Evolutionary conservation across 805 yeast species (phyloP), one percentile per base, ranked within the genome.

Genomic region (Hanseniaspora mollemarum): DNA sequence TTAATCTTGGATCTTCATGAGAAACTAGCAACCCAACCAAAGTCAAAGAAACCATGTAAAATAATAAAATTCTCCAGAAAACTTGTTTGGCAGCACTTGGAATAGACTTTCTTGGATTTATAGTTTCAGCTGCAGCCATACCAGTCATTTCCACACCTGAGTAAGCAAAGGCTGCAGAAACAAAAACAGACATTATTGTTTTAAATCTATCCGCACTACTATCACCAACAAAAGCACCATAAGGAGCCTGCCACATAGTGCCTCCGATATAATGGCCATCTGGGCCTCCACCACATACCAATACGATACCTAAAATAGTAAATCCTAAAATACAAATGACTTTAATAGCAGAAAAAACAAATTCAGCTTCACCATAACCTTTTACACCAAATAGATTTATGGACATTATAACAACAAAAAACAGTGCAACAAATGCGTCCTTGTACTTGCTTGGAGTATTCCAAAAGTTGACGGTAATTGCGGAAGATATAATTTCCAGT

Each of bases 141-240:
- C 78, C 78, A 55, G 74, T 68, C 61, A 75, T 60, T 58, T 75
- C 79, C 49, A 77, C 66, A 48, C 79, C 79, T 53, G 75, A 65
- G 57, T 76, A 77, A 7, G 78, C 74, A 60, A 75, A 75, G 2
- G 75, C 73, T 15, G 80, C 77, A 36, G 77, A 74, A 37, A 74
- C 77, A 57, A 76, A 75, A 19, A 75, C 78, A 1, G 76, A 63
- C 50, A 75, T 70, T 24, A 74, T 67, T 56, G 79, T 79, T 57
- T 75, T 75, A 59, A 75, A 75, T 8, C 76, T 55, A 9, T 59
- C 48, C n/a, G 62, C 64, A 1, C 60, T 40, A 22, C 53, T 55
- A 19, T 55, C 71, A 40, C 75, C 63, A 12, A 77, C 74, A 58
- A 83, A 80, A 0, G 87, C 78, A 46, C 90, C 90, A 18, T 44